Evolutionary conservation across 2,329 filamentous ascomycete genomes (phyloP), one percentile per base, ranked within the genome.

Genomic region (Botrytis tulipae): DNA sequence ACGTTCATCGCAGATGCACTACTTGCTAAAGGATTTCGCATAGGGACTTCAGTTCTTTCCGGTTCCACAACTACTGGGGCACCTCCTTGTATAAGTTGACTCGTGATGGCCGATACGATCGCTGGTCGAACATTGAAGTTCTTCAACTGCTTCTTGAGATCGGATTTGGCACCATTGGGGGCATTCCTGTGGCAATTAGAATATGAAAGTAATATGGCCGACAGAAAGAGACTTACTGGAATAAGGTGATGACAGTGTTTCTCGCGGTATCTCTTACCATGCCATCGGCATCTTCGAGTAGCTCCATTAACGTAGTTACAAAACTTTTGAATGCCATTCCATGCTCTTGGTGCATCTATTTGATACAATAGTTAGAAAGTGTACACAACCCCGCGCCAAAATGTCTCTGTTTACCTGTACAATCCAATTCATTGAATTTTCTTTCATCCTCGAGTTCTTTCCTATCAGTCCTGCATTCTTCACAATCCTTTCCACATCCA

Each of bases 211-310:
- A 12, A 44, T 8, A 35, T 48, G 22, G n/a, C 42, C 22, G 12
- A 68, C 67, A 10, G 25, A 35, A 48, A 48, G 20, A 35, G 46
- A 78, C 86, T 74, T 84, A 94, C 92, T 87, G 89, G 83, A 98
- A 98, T 46, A 98, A 87, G 76, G 96, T 93, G 74, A 98, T 92
- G 67, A 98, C 91, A 1, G 93, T 92, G 72, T 86, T 85, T 84
- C 96, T 97, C 75, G 95, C 94, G 54, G 89, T 88, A 79, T 97
- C 94, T 81, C 95, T 90, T 76, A 98, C 94, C 82, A 90, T 91
- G 68, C 92, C 92, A 81, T 97, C 95, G 16, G 94, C 92, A 82
- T 98, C 95, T 83, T 98, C 95, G 60, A 98, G 87, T 77, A 96
- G 88, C 72, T 93, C 91, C 84, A 98, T 95, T 59, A 98, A 86